A percentile compares a stretch with the other conserved stretches of the same genome.
phyloP scores from a whole-genome alignment of 2,329 filamentous ascomycete species.

The Colletotrichum sp. region DNA sequence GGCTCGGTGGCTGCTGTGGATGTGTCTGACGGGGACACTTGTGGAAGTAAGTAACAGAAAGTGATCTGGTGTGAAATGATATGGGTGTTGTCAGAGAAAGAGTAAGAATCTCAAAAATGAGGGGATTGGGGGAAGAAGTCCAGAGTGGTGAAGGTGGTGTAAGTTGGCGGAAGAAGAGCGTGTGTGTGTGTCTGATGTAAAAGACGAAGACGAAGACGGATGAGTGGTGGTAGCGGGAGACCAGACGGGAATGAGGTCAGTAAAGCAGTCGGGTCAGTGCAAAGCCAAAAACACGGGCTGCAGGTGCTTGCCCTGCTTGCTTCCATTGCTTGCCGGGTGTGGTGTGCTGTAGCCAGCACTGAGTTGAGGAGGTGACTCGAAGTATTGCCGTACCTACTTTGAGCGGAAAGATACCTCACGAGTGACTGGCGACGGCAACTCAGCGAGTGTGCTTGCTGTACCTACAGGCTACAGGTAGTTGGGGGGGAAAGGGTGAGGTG shows the following conservation, averaged over 20 bases:
- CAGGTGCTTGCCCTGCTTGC: neutral
- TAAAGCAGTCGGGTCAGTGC: conserved; percentile 10
- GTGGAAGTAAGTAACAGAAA: conserved; percentile 3
- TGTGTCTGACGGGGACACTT: conserved; percentile 10
- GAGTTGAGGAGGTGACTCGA: neutral
- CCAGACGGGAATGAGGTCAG: conserved; percentile 21
- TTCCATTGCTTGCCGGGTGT: neutral
- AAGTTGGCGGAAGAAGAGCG: neutral
- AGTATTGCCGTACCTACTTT: neutral
- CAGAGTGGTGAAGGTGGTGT: neutral
- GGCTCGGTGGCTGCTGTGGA: conserved; percentile 16
- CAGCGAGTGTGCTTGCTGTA: neutral
- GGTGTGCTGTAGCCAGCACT: neutral
- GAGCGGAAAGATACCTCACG: neutral
- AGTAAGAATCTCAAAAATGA: conserved; percentile 17
- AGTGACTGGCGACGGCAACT: neutral
- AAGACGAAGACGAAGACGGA: conserved; percentile 16
- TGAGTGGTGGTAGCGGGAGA: conserved; percentile 9
- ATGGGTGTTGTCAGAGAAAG: neutral
- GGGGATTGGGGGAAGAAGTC: conserved; percentile 7
- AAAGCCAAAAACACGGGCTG: conserved; percentile 6
- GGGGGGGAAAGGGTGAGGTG: neutral
- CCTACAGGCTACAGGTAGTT: neutral
- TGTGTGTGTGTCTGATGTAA: conserved; percentile 18
- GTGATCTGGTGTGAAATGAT: neutral